Evolutionary conservation across 2,329 filamentous ascomycete species (phyloP), one percentile per base, ranked within the genome.

Genomic region (Colletotrichum chrysophilum): DNA sequence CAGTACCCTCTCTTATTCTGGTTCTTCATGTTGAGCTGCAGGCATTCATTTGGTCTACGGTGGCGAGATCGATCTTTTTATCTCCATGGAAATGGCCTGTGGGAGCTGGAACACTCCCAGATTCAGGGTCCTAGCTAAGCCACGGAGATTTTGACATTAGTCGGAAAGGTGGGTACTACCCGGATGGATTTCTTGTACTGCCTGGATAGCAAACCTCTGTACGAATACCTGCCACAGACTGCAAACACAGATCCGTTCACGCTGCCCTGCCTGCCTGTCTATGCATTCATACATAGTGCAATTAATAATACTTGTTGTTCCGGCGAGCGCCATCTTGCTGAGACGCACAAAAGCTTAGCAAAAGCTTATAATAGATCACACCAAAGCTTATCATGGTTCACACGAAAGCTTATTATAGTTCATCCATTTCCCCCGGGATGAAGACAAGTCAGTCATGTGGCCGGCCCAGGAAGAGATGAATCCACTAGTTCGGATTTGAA

Each of bases 1-100:
- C 43, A 2, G 43, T 21, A 9, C 18, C 0, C 5, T 48, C 9
- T 48, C 5, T 48, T n/a, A 48, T n/a, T 21, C 43, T 12, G 43
- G 3, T 7, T 7, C 43, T 48, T 13, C 43, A 4, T 4, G 4
- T 21, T 48, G 43, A 7, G 43, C 21, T 48, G 18, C 9, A 13
- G 18, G 5, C 10, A 5, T 48, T 0, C 43, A 21, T 18, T 21
- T 48, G 18, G 0, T 48, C 18, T 7, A 4, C 5, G 1, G 9
- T 12, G 18, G 12, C 4, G 0, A 10, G 0, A n/a, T 48, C 5
- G 38, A 12, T 48, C 10, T 48, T 48, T 43, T 7, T 3, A 4
- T 21, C 18, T 48, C 3, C 43, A 48, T 13, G 43, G 43, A 48
- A 13, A 48, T 21, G 18, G 18, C 43, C 9, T 48, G 43, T 13